A percentile compares a stretch with the other conserved stretches of the same genome.
Evolutionary conservation across 176 grass and related monocot genomes (phyloP).

Genomic region (Carex parvula): DNA sequence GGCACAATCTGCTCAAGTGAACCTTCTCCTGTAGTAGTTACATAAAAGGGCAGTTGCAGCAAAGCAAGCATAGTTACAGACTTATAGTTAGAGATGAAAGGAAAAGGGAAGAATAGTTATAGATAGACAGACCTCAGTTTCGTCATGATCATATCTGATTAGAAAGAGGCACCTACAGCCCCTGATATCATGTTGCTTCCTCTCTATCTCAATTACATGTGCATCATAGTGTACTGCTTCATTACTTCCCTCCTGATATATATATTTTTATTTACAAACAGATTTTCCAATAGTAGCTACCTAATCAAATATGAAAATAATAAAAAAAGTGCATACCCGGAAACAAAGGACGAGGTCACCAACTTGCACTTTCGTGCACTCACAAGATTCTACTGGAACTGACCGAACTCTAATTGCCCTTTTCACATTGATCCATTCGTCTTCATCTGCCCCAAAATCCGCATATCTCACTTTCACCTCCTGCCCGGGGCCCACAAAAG

Average conservation of each 20-base stretch:
- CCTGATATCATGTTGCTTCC: constrained; percentile 49
- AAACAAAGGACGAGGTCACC: constrained; percentile 55
- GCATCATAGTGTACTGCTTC: constrained; percentile 46
- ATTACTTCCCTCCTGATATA: constrained; percentile 35
- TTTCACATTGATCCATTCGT: constrained; percentile 56
- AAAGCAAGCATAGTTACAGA: background rate
- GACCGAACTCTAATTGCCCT: constrained; percentile 37
- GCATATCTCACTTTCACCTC: constrained; percentile 51
- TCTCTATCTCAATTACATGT: constrained; percentile 40
- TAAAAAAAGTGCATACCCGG: constrained; percentile 17
- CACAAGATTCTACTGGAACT: constrained; percentile 43
- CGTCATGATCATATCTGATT: constrained; percentile 43
- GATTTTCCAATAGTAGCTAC: background rate
- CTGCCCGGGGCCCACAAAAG: background rate
- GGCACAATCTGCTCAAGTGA: constrained; percentile 35
- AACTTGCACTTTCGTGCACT: constrained; percentile 34
- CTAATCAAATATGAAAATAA: background rate
- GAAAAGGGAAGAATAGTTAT: background rate
- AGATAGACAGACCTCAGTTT: constrained; percentile 30
- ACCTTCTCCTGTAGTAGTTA: constrained; percentile 38
- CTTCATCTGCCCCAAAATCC: constrained; percentile 46
- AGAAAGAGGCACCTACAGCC: constrained; percentile 48
- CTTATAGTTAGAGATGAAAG: too few relatives aligned
- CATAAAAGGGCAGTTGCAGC: background rate
- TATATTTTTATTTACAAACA: constrained; percentile 8